Evolutionary conservation across 2,329 filamentous ascomycete genomes (phyloP).

Genomic region (Emmonsia crescens): DNA sequence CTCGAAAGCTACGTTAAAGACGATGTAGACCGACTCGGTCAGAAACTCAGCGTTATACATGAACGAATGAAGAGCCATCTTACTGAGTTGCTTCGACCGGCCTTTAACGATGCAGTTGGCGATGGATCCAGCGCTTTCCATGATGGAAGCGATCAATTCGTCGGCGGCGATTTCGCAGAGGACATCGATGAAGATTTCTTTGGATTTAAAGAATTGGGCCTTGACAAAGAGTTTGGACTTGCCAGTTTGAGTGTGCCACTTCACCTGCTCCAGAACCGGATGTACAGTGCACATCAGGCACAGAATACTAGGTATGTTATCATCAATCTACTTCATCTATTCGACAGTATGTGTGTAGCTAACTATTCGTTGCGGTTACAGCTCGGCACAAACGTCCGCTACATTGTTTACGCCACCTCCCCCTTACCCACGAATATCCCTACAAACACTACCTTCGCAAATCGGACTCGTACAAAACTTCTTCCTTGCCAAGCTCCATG

Average conservation of each 20-base stretch:
- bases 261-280: slow-evolving; percentile 83
- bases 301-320: slow-evolving; percentile 50
- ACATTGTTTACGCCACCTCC: slow-evolving; percentile 53
- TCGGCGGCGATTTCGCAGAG: slow-evolving; percentile 92
- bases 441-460: slow-evolving; percentile 64
- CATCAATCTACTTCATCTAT: slow-evolving; percentile 2
- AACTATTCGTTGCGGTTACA: slow-evolving; percentile 11
- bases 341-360: slow-evolving; percentile 10
- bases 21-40: slow-evolving; percentile 75
- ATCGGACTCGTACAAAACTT: slow-evolving; percentile 85
- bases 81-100: slow-evolving; percentile 84
- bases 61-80: slow-evolving; percentile 91
- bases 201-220: slow-evolving; percentile 87
- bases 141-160: slow-evolving; percentile 93
- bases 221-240: slow-evolving; percentile 82
- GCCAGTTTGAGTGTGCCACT: slow-evolving; percentile 83
- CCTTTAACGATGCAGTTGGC: slow-evolving; percentile 64
- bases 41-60: slow-evolving; percentile 72
- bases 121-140: slow-evolving; percentile 89
- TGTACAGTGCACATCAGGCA: slow-evolving; percentile 73
- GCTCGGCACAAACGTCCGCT: slow-evolving; percentile 41
- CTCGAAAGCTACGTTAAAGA: slow-evolving; percentile 84
- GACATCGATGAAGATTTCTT: slow-evolving; percentile 99
- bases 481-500: slow-evolving; percentile 79
- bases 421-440: slow-evolving; percentile 65